Base-by-base conservation (phyloP, 2,329 filamentous ascomycete genomes). In the Bipolaris cookei region DNA sequence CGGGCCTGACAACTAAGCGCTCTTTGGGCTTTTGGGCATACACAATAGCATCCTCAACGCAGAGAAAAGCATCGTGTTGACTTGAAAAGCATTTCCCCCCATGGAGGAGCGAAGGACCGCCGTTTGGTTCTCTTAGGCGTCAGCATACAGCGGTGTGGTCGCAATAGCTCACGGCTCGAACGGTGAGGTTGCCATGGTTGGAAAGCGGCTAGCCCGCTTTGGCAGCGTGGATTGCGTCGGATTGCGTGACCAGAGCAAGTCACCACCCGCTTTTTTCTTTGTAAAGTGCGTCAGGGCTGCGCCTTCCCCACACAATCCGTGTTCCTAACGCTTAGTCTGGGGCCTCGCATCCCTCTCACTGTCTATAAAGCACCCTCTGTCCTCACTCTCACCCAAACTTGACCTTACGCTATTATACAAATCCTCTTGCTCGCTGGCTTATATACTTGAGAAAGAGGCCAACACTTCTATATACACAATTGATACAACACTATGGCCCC, bases 401-500 rank as follows among this genome's bases (percentile, higher is more conserved):
- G 35, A 43, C 38, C 16, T 21, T 2, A 34, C n/a, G n/a, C 42
- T 11, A 42, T 23, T 13, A 25, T 30, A 34, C 41, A 37, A 37
- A 44, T 30, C 21, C 45, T 28, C 34, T 20, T 56, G 25, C 35
- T 32, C 38, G 16, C 13, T 16, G 4, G 18, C 39, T n/a, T 13
- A 30, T n/a, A 16, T 11, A 43, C 4, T 21, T 14, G 14, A n/a
- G 4, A 6, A 30, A 38, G 7, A 38, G 7, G 25, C 14, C n/a
- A 38, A n/a, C 14, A 14, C 41, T 43, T 28, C 1, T 41, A 39
- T 21, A 38, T 11, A 16, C 8, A 39, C 7, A 18, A 4, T 16
- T 21, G 25, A 21, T 7, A 55, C 37, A 35, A 20, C 51, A 57
- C 44, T 3, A 75, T 75, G 72, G 72, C 71, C 39, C 72, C 72